Base-by-base conservation (phyloP, 345 rosid genomes). In the Salix suchowensis region DNA sequence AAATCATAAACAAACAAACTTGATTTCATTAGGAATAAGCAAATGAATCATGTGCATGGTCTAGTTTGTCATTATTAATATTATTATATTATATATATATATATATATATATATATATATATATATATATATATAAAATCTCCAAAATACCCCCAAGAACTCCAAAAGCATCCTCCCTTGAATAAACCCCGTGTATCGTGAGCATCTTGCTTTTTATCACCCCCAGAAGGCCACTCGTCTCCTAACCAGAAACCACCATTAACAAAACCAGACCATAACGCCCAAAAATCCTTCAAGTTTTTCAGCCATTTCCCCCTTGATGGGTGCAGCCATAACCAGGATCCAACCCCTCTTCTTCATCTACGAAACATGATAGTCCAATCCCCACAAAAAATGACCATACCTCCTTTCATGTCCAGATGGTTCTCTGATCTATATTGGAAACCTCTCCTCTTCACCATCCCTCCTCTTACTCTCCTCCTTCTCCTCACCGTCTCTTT, bases 391-490 rank as follows among this genome's bases (percentile, higher is more conserved):
- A 26, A 44, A 21, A 58, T 58, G 64, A n/a, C 26, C 64, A 9
- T 3, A 21, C 24, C 24, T 7, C 24, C 60, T 21, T 6, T 54
- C 23, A 58, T 58, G 9, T 58, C 64, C 15, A 76, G 67, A 44
- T 7, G 67, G 34, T 46, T 68, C 30, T 77, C 74, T 7, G 71
- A 68, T 77, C 81, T 64, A 58, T 72, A 74, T 42, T 54, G 76
- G 73, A 65, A 73, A 24, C 19, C 24, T 48, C 76, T 83, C 26
- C 39, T 78, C 16, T 44, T 78, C n/a, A 13, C 78, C n/a, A 36
- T 75, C 18, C 78, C 80, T 39, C 62, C 74, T 9, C 66, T 76
- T 2, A 44, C 62, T 5, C 58, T 79, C 40, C 52, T 82, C 30
- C 4, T 83, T 23, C 39, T 68, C 21, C 4, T 82, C 74, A 61